phyloP scores from a whole-genome alignment of 179 eudicot species.

The Spinacia oleracea region DNA sequence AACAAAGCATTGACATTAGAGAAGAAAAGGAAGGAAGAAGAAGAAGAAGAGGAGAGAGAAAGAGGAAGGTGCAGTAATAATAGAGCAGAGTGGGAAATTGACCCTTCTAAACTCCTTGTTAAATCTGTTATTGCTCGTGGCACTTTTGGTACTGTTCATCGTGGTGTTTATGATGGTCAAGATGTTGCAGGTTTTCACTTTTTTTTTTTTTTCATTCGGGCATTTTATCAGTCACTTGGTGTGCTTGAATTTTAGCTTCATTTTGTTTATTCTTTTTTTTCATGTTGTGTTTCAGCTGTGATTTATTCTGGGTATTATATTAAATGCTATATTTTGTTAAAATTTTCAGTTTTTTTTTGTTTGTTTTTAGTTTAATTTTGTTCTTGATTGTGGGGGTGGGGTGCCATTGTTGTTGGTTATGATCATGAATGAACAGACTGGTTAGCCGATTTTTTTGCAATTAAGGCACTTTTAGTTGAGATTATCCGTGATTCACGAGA shows the following conservation, averaged over 20 bases:
- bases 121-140: constrained; percentile 45
- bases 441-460: constrained; percentile 12
- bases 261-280: background rate
- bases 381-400: background rate
- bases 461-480: constrained; percentile 21
- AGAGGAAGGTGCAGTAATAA: constrained; percentile 15
- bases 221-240: constrained; percentile 29
- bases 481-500: constrained; percentile 40
- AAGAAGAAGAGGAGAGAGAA: constrained; percentile 11
- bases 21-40: constrained; percentile 31
- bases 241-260: background rate
- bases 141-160: constrained; percentile 41
- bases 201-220: background rate
- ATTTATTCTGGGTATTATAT: background rate
- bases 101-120: constrained; percentile 36
- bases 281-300: background rate
- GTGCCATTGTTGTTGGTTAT: constrained; percentile 10
- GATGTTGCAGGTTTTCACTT: constrained; percentile 35
- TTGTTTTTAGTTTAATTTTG: background rate
- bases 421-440: background rate
- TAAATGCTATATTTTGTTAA: background rate
- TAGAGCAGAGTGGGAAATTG: constrained; percentile 43
- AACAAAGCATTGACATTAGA: constrained; percentile 32
- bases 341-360: background rate
- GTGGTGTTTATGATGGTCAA: constrained; percentile 38